Evolutionary conservation across 192 early-diverging fungal genomes (phyloP).

Genomic region (Backusella liffmaniae): DNA sequence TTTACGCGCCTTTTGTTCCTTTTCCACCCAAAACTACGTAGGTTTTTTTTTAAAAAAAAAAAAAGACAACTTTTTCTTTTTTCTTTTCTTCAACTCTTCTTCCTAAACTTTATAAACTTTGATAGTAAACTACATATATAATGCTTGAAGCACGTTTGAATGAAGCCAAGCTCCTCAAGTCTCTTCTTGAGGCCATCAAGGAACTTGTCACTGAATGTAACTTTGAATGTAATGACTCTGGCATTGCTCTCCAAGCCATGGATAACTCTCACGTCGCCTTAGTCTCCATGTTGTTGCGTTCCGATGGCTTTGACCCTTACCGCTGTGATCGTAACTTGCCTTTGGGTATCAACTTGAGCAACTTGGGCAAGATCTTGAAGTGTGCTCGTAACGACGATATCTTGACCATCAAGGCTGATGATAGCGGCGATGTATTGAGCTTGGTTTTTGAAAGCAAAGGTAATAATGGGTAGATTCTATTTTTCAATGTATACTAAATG

Average conservation of each 20-base stretch:
- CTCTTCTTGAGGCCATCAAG: constrained; percentile 95
- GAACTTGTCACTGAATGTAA: constrained; percentile 96
- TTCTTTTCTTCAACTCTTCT: neutral
- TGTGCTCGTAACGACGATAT: constrained; percentile 91
- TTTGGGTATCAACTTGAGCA: constrained; percentile 86
- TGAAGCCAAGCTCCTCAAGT: constrained; percentile 88
- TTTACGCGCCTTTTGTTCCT: constrained; percentile 1
- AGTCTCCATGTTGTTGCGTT: constrained; percentile 79
- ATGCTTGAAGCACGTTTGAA: constrained; percentile 93
- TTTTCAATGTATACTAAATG: neutral
- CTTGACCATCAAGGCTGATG: constrained; percentile 88
- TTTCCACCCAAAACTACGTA: neutral
- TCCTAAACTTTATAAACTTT: neutral
- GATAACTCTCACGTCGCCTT: constrained; percentile 98
- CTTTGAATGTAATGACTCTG: constrained; percentile 96
- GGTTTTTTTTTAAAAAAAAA: neutral
- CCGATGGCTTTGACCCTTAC: constrained; percentile 83
- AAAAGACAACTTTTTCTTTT: neutral
- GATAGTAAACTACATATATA: constrained; percentile 2
- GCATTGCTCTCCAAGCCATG: constrained; percentile 97
- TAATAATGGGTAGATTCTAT: neutral
- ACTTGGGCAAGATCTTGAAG: constrained; percentile 91
- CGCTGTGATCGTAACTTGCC: constrained; percentile 89
- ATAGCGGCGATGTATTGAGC: constrained; percentile 78
- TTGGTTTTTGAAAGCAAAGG: constrained; percentile 74